Evolutionary conservation across 305 asterid species (phyloP).

Genomic region (Ruellia speciosa): DNA sequence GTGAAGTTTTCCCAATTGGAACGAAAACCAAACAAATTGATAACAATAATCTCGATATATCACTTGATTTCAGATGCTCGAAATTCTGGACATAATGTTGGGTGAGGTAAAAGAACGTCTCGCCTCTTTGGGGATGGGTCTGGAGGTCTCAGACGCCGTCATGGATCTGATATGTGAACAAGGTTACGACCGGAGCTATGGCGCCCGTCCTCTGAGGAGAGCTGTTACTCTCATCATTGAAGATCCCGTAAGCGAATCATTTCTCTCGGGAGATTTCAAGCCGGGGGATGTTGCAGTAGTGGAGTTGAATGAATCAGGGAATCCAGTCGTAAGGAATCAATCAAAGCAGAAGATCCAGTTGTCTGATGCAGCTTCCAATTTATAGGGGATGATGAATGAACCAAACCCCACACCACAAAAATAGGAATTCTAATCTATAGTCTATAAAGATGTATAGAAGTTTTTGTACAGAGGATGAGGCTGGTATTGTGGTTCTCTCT

Average conservation of each 20-base stretch:
- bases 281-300: slow-evolving; percentile 67
- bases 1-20: too few species aligned
- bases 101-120: slow-evolving; percentile 73
- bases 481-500: too few species aligned
- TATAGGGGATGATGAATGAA: slow-evolving; percentile 19
- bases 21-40: too few species aligned
- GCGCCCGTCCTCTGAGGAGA: slow-evolving; percentile 88
- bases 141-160: slow-evolving; percentile 72
- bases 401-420: too few species aligned
- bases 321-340: slow-evolving; percentile 51
- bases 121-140: slow-evolving; percentile 44
- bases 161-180: slow-evolving; percentile 72
- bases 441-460: too few species aligned
- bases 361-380: slow-evolving; percentile 49
- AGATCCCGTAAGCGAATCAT: slow-evolving; percentile 72
- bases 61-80: slow-evolving; percentile 54
- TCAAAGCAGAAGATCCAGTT: slow-evolving; percentile 43
- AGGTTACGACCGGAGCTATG: slow-evolving; percentile 85
- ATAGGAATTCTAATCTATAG: too few species aligned
- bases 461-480: too few species aligned
- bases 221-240: slow-evolving; percentile 71
- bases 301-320: slow-evolving; percentile 65
- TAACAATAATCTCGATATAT: not conserved
- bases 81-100: slow-evolving; percentile 69
- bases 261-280: slow-evolving; percentile 60